These are phyloP conservation scores for Dalbergia cultrata DNA, from an alignment of 306 rosid species.

Conservation along the genomic window DNA sequence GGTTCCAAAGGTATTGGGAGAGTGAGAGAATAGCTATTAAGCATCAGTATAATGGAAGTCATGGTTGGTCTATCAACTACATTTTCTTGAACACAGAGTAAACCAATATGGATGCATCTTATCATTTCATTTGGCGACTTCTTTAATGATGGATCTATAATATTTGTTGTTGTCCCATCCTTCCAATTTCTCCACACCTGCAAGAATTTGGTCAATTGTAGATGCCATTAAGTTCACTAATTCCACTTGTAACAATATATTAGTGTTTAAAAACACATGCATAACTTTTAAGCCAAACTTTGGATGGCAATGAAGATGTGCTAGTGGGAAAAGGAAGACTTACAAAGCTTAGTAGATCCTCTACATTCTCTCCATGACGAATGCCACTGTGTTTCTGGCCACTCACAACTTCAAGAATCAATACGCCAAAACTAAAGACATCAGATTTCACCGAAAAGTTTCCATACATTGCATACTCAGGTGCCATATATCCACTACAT, in stretches of 20 bases:
- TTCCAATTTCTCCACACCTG: constrained; percentile 72
- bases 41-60: constrained; percentile 42
- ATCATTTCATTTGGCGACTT: constrained; percentile 37
- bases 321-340: constrained; percentile 16
- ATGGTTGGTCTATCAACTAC: constrained; percentile 49
- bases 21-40: constrained; percentile 30
- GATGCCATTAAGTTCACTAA: not conserved
- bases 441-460: constrained; percentile 60
- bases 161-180: constrained; percentile 43
- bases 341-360: constrained; percentile 46
- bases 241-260: not conserved
- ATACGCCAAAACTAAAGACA: constrained; percentile 62
- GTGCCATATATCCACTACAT: constrained; percentile 76
- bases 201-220: not conserved
- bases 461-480: constrained; percentile 61
- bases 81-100: constrained; percentile 67
- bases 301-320: not conserved
- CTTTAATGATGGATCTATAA: constrained; percentile 51
- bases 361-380: not conserved
- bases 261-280: too few species aligned
- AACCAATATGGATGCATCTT: constrained; percentile 70
- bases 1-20: constrained; percentile 40
- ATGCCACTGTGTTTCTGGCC: constrained; percentile 42
- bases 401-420: constrained; percentile 53
- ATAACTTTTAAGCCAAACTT: not conserved